These are phyloP conservation scores for Elsinoe fawcettii DNA, from an alignment of 2,329 filamentous ascomycete species.

Conservation along the genomic window DNA sequence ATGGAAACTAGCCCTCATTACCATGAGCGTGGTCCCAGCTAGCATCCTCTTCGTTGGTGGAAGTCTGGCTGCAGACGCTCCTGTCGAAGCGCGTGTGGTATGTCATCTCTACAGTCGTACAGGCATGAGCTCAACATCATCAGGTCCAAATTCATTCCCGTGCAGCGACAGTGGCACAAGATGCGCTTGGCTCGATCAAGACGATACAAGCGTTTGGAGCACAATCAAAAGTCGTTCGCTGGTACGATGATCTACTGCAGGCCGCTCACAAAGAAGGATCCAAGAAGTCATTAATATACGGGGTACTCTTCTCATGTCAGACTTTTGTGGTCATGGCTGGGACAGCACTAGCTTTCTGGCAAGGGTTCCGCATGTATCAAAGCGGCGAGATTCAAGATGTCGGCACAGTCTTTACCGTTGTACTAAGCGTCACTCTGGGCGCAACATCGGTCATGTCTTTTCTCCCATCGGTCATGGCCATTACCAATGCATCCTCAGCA, in stretches of 20 bases:
- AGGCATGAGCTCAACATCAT: background rate
- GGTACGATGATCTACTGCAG: slow-evolving; percentile 38
- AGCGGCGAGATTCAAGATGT: slow-evolving; percentile 27
- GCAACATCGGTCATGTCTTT: slow-evolving; percentile 34
- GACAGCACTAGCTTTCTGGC: slow-evolving; percentile 37
- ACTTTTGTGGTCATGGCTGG: slow-evolving; percentile 37
- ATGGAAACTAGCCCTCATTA: slow-evolving; percentile 41
- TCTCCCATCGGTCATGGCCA: slow-evolving; percentile 35
- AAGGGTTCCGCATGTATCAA: slow-evolving; percentile 34
- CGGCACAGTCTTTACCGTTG: slow-evolving; percentile 31
- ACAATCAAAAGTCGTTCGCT: slow-evolving; percentile 35
- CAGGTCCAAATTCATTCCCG: slow-evolving; percentile 34
- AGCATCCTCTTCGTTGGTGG: slow-evolving; percentile 30
- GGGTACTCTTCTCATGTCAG: slow-evolving; percentile 36
- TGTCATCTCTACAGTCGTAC: background rate
- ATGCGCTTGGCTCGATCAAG: slow-evolving; percentile 43
- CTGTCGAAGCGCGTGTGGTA: slow-evolving; percentile 32
- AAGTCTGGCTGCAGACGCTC: slow-evolving; percentile 30
- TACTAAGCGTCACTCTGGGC: slow-evolving; percentile 29
- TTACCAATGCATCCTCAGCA: slow-evolving; percentile 37
- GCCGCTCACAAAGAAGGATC: slow-evolving; percentile 38
- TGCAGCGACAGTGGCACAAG: slow-evolving; percentile 42
- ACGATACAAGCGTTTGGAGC: slow-evolving; percentile 46
- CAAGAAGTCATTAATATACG: slow-evolving; percentile 39
- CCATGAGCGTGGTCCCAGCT: slow-evolving; percentile 41